Evolutionary conservation across 2,329 filamentous ascomycete genomes (phyloP), one percentile per base, ranked within the genome.

Genomic region (Metarhizium humberi): DNA sequence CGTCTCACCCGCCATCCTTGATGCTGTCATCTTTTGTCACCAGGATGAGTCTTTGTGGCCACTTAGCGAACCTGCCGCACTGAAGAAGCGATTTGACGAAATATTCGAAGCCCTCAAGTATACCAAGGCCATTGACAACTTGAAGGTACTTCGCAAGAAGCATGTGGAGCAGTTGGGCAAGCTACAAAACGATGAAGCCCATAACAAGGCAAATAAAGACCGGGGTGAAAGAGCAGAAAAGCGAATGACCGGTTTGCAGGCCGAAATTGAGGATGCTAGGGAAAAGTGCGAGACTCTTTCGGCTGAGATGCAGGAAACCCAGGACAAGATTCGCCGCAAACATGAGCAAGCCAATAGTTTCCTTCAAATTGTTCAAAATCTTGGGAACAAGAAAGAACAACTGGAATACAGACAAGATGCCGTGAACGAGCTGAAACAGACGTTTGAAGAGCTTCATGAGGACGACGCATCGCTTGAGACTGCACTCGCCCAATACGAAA

Each of bases 1-100:
- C 42, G 94, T 96, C 3, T 94, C 91, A 1, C 85, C 86, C 55
- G 92, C 94, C 13, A 86, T 99, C 55, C 79, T 99, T 30, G 92
- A 97, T 61, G 88, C 87, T 56, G 94, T 99, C 68, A 96, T 99
- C 62, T 99, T 99, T 73, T 99, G 94, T 69, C 94, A 99, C 67
- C 94, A 99, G 67, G 94, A 99, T 68, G 94, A 99, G 62, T 96
- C 92, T 30, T 73, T 97, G 32, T 99, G 94, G 94, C 94, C 94
- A 0, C 85, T 99, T 79, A 95, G 90, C 66, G 90, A 95, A 64
- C 90, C 94, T 0, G 76, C 82, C 0, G 83, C 82, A 0, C 76
- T 99, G 52, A 99, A 99, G 72, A 95, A 95, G 70, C 87, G 86
- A 53, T 99, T 99, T 58, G 94, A 99, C 66, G 90, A 96, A 67